phyloP scores from a whole-genome alignment of 805 yeast species.

The Schwanniomyces occidentalis region DNA sequence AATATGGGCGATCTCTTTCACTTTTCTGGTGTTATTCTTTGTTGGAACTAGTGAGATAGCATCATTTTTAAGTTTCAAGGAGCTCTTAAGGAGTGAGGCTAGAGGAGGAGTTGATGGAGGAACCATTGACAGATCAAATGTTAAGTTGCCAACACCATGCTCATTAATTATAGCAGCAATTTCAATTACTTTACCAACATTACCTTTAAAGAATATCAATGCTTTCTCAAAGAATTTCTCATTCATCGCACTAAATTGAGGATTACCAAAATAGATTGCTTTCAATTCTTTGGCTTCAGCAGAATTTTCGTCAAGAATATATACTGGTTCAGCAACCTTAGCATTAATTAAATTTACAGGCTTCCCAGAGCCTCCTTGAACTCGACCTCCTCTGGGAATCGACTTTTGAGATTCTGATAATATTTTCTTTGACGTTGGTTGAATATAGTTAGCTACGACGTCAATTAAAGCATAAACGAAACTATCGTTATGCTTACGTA shows the following conservation, averaged over 20 bases:
- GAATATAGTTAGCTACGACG: constrained; percentile 22
- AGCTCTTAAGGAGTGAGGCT: too few relatives aligned
- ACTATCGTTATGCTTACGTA: constrained; percentile 19
- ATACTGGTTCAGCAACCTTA: not conserved
- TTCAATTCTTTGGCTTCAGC: constrained; percentile 34
- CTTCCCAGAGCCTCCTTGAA: constrained; percentile 27
- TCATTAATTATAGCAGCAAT: constrained; percentile 35
- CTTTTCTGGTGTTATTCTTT: too few relatives aligned
- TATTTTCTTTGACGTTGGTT: too few relatives aligned
- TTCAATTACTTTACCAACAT: constrained; percentile 36
- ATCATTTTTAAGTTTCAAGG: too few relatives aligned
- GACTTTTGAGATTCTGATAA: not conserved
- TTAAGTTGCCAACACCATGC: constrained; percentile 22
- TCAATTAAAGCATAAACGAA: constrained; percentile 32
- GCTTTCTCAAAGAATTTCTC: constrained; percentile 40
- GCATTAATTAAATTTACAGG: not conserved
- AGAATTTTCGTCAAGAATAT: constrained; percentile 8
- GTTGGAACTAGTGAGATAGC: too few relatives aligned
- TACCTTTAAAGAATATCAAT: constrained; percentile 46
- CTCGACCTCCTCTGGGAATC: constrained; percentile 28
- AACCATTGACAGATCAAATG: constrained; percentile 21
- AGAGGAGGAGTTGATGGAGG: too few relatives aligned
- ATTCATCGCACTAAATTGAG: constrained; percentile 32
- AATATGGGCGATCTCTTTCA: too few relatives aligned
- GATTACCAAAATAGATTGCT: constrained; percentile 31